Conservation (phyloP, 768 basidiomycete genomes). For the Agrocybe praecox region DNA sequence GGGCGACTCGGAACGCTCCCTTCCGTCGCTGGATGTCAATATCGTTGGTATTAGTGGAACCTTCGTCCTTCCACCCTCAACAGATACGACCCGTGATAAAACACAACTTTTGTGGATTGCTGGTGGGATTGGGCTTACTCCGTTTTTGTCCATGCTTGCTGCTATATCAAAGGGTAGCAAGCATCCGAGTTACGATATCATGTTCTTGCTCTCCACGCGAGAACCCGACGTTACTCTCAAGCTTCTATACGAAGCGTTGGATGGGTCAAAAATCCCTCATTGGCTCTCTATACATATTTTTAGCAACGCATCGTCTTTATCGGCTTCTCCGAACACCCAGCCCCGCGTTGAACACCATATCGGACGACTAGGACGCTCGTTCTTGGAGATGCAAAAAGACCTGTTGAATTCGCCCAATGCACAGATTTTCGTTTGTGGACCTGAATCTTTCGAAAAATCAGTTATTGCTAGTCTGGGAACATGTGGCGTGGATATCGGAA, state of each 20-base stretch:
- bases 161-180: constrained; percentile 13
- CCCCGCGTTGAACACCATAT: constrained; percentile 5
- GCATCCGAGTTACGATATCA: constrained; percentile 33
- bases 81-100: constrained; percentile 9
- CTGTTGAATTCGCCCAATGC: constrained; percentile 15
- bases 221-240: constrained; percentile 54
- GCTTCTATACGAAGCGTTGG: constrained; percentile 36
- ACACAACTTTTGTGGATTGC: constrained; percentile 53
- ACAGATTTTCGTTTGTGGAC: constrained; percentile 52
- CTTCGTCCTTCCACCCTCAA: constrained; percentile 36
- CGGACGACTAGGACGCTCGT: constrained; percentile 13
- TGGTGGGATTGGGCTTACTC: constrained; percentile 67
- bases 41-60: constrained; percentile 57
- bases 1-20: constrained; percentile 35
- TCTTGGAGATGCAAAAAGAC: constrained; percentile 23
- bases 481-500: constrained; percentile 39
- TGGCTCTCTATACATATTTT: constrained; percentile 44
- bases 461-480: constrained; percentile 33
- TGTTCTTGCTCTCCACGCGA: constrained; percentile 49
- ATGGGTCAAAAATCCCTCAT: constrained; percentile 9
- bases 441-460: constrained; percentile 43
- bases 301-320: constrained; percentile 15
- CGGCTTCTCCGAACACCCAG: neutral
- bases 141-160: constrained; percentile 59
- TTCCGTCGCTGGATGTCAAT: constrained; percentile 38